Conservation (phyloP, 768 basidiomycete genomes). For the Mycena crocata region DNA sequence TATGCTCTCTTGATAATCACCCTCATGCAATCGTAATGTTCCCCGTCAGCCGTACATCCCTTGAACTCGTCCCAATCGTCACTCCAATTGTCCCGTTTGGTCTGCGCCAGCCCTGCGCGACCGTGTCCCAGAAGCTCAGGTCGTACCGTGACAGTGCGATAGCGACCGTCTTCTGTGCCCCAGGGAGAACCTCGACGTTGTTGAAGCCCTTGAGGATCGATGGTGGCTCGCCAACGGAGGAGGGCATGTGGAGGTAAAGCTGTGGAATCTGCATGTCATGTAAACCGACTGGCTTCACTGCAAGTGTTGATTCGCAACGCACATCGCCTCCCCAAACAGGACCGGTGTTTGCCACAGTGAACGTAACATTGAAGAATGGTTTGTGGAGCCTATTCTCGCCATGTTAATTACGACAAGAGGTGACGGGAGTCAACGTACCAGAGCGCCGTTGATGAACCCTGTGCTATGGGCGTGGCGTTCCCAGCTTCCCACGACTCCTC, state of each 20-base stretch:
- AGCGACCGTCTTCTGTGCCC: conserved; percentile 57
- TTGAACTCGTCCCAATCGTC: conserved; percentile 76
- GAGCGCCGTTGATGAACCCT: conserved; percentile 70
- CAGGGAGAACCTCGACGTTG: conserved; percentile 62
- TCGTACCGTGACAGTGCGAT: conserved; percentile 77
- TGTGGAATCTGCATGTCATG: conserved; percentile 69
- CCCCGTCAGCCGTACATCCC: conserved; percentile 67
- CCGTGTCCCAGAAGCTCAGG: conserved; percentile 81
- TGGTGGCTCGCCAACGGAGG: conserved; percentile 75
- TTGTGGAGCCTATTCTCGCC: conserved; percentile 70
- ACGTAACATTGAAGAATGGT: conserved; percentile 71
- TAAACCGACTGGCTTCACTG: too few species aligned
- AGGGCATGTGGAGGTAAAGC: conserved; percentile 78
- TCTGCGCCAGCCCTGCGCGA: conserved; percentile 78
- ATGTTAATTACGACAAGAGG: too few species aligned
- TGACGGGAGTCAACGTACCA: conserved; percentile 53
- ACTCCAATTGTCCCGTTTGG: conserved; percentile 73
- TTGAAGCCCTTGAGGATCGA: conserved; percentile 79
- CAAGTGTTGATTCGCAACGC: conserved; percentile 32
- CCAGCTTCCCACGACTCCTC: conserved; percentile 69
- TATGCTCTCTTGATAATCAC: too few species aligned
- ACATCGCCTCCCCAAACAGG: conserved; percentile 73
- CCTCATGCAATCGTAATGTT: conserved; percentile 39
- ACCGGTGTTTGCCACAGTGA: conserved; percentile 77
- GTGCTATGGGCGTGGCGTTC: conserved; percentile 61